Evolutionary conservation across 2,329 filamentous ascomycete species (phyloP).

Genomic region (Chaetomiaceae sp.): DNA sequence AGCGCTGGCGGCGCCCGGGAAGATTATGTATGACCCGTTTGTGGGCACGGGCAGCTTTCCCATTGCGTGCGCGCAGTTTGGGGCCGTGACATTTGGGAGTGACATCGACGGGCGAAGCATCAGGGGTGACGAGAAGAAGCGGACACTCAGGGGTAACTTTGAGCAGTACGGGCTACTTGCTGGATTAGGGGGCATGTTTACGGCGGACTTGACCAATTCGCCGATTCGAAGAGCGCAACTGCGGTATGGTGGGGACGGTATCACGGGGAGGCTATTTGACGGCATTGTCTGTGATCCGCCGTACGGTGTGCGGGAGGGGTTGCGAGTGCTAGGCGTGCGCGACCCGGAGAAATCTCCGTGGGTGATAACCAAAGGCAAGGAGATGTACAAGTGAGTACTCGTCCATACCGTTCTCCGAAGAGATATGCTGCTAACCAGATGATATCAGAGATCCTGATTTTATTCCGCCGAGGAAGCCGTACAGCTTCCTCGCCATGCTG

Average conservation of each 20-base stretch:
- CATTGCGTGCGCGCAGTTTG: slow-evolving; percentile 84
- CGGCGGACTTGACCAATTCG: slow-evolving; percentile 81
- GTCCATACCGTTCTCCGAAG: neutral
- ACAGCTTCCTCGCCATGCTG: slow-evolving; percentile 85
- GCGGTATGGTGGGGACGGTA: slow-evolving; percentile 22
- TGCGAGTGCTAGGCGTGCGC: slow-evolving; percentile 77
- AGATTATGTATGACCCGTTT: slow-evolving; percentile 90
- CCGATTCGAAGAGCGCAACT: slow-evolving; percentile 53
- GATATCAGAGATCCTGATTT: slow-evolving; percentile 55
- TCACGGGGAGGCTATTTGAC: slow-evolving; percentile 57
- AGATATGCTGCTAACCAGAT: neutral
- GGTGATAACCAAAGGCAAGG: slow-evolving; percentile 62
- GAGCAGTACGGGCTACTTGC: slow-evolving; percentile 67
- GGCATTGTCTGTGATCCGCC: slow-evolving; percentile 94
- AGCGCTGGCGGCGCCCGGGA: slow-evolving; percentile 72
- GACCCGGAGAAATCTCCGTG: slow-evolving; percentile 55
- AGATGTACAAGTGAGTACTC: slow-evolving; percentile 57
- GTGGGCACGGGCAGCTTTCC: slow-evolving; percentile 93
- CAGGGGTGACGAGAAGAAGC: slow-evolving; percentile 57
- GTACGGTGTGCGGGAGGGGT: slow-evolving; percentile 87
- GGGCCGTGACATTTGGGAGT: slow-evolving; percentile 74
- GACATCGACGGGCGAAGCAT: slow-evolving; percentile 93
- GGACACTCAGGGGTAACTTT: slow-evolving; percentile 64
- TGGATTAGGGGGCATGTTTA: slow-evolving; percentile 69
- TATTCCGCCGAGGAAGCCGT: slow-evolving; percentile 82